Percentiles rank a stretch among this genome's conserved stretches.
These are phyloP conservation scores for Paxillus involutus DNA, from an alignment of 768 basidiomycete species.

Conservation along the genomic window DNA sequence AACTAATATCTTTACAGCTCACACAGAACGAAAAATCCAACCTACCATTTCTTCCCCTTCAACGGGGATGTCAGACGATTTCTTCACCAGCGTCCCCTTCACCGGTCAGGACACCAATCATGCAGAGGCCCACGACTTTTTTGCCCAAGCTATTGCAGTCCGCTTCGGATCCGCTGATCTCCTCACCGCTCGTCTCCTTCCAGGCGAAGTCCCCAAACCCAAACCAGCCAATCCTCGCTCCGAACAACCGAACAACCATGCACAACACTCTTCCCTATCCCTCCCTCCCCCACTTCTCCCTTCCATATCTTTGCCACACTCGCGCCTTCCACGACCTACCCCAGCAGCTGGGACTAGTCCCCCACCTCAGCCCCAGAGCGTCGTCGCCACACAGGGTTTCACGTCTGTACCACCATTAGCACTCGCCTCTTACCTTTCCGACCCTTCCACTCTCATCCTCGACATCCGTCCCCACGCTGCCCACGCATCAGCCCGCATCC, in stretches of 20 bases:
- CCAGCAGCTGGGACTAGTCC: background rate
- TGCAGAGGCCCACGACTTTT: slow-evolving; percentile 36
- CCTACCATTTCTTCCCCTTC: background rate
- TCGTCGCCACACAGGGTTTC: slow-evolving; percentile 16
- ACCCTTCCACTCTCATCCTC: slow-evolving; percentile 60
- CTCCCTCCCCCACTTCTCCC: slow-evolving; percentile 31
- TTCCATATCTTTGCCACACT: slow-evolving; percentile 7
- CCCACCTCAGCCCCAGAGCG: background rate
- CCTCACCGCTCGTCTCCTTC: slow-evolving; percentile 38
- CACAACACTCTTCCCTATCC: slow-evolving; percentile 24
- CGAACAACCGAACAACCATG: background rate
- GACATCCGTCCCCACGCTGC: slow-evolving; percentile 87
- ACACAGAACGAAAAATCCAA: no score
- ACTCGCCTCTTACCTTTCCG: slow-evolving; percentile 32
- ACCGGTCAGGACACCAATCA: slow-evolving; percentile 14
- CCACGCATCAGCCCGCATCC: slow-evolving; percentile 64
- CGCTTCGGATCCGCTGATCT: slow-evolving; percentile 41
- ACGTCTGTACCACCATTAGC: slow-evolving; percentile 27
- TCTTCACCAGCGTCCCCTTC: slow-evolving; percentile 38
- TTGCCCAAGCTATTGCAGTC: slow-evolving; percentile 54
- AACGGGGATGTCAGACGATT: slow-evolving; percentile 35
- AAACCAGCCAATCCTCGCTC: slow-evolving; percentile 5
- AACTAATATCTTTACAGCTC: no score
- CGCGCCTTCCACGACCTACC: background rate
- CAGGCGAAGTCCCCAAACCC: slow-evolving; percentile 18